Evolutionary conservation across 306 rosid genomes (phyloP), one percentile per base, ranked within the genome.

Genomic region (Lotus japonicus): DNA sequence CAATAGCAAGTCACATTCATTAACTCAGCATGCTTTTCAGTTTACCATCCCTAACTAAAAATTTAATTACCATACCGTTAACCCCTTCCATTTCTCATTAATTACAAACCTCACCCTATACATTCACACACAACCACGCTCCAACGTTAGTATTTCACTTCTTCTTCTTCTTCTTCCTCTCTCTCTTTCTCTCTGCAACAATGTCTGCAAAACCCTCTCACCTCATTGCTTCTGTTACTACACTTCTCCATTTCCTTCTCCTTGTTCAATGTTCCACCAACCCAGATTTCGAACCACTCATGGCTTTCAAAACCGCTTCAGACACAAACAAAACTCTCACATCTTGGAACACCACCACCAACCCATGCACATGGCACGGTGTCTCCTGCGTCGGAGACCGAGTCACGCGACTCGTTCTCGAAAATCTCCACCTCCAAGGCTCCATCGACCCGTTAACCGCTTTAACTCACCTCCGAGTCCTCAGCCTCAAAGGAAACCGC

Each of bases 351-450:
- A 64, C 81, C 11, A 70, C 39, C 78, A 64, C 86, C 14, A 11
- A 66, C 59, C 90, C 79, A 0, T 94, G 98, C 54, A n/a, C 74
- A n/a, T 94, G 89, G 88, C 4, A 31, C 39, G 95, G 87, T 13
- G 86, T 90, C 26, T 84, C 92, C 3, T 94, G 98, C 70, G 46
- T 68, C 31, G 64, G 66, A 18, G 43, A 81, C 79, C 77, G 96
- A 15, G 96, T 94, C 26, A 60, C 97, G 3, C 81, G 95, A 17
- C 91, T 94, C 66, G 84, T 90, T 46, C 96, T 94, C 4, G 98
- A 94, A 18, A 79, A 79, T 55, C 88, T 90, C 14, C 71, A 76
- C 57, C 94, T 94, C 4, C 81, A 41, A 6, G 96, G 96, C 61
- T 82, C 97, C 7, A 70, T 94, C 16, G 48, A 72, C 0, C 68